Conservation (phyloP, 164 flowering plant genomes). For the Magnolia changhungtana region DNA sequence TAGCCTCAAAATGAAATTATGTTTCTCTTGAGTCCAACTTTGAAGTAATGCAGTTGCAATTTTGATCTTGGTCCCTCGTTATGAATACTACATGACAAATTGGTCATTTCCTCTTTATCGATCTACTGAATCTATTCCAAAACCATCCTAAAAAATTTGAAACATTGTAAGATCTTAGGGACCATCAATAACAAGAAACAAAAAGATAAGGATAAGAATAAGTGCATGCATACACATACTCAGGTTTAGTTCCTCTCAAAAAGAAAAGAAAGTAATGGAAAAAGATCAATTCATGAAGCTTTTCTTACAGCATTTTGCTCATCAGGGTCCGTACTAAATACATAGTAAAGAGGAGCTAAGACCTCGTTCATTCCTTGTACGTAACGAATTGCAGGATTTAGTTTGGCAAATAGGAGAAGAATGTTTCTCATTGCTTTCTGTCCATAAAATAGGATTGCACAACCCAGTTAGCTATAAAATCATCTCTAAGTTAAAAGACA, state of each 20-base stretch:
- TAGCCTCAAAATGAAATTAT: no score
- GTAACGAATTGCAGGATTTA: slow-evolving; percentile 65
- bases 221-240: background rate
- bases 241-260: background rate
- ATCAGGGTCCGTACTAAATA: slow-evolving; percentile 51
- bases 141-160: no score
- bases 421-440: slow-evolving; percentile 73
- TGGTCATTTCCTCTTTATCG: no score
- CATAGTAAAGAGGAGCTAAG: slow-evolving; percentile 59
- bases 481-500: background rate
- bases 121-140: no score
- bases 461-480: background rate
- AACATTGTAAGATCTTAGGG: no score
- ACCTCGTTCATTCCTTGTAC: slow-evolving; percentile 91
- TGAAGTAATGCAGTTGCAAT: no score
- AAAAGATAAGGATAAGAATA: background rate
- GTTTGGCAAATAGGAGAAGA: slow-evolving; percentile 70
- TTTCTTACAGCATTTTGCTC: slow-evolving; percentile 55
- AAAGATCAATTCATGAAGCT: slow-evolving; percentile 1
- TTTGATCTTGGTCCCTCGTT: no score
- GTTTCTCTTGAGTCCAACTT: no score
- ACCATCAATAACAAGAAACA: background rate
- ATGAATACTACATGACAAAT: no score
- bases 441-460: background rate
- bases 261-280: background rate